phyloP scores from a whole-genome alignment of 2,329 filamentous ascomycete genomes.

The Microthyrium microscopicum region DNA sequence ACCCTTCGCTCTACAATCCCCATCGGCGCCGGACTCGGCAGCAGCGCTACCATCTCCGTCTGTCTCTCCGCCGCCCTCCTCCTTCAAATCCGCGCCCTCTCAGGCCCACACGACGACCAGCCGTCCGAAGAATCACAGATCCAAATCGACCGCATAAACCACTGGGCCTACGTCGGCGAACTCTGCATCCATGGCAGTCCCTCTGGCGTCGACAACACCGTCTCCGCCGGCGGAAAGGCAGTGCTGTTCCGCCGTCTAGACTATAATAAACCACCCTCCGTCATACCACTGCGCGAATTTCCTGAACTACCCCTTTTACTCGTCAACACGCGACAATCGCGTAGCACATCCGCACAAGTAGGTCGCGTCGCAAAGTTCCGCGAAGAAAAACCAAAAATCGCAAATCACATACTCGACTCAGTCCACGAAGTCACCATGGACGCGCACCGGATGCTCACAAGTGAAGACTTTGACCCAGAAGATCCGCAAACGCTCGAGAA shows the following conservation, averaged over 20 bases:
- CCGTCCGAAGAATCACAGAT: constrained; percentile 70
- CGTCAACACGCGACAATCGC: constrained; percentile 75
- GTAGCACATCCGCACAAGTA: constrained; percentile 74
- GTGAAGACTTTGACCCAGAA: constrained; percentile 50
- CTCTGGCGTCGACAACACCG: constrained; percentile 92
- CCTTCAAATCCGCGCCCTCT: constrained; percentile 72
- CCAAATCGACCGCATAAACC: constrained; percentile 89
- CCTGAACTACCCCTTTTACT: constrained; percentile 81
- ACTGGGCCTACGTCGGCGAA: constrained; percentile 93
- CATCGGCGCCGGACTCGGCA: constrained; percentile 78
- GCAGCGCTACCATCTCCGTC: constrained; percentile 85
- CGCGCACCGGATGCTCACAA: constrained; percentile 36
- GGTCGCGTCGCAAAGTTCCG: constrained; percentile 66
- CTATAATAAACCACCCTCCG: constrained; percentile 58
- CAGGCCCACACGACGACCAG: constrained; percentile 84
- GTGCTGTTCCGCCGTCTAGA: constrained; percentile 76
- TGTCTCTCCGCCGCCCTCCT: constrained; percentile 74
- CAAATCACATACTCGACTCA: constrained; percentile 65
- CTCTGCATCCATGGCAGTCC: constrained; percentile 97
- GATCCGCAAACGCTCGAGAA: constrained; percentile 48
- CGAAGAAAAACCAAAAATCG: constrained; percentile 55
- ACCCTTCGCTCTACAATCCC: constrained; percentile 88
- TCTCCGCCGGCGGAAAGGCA: constrained; percentile 82
- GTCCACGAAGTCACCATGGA: constrained; percentile 59
- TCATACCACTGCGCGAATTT: constrained; percentile 68